Percentiles rank a stretch among this genome's conserved stretches.
These are phyloP conservation scores for Kuraishia borneana DNA, from an alignment of 805 yeast genomes.

Conservation along the genomic window DNA sequence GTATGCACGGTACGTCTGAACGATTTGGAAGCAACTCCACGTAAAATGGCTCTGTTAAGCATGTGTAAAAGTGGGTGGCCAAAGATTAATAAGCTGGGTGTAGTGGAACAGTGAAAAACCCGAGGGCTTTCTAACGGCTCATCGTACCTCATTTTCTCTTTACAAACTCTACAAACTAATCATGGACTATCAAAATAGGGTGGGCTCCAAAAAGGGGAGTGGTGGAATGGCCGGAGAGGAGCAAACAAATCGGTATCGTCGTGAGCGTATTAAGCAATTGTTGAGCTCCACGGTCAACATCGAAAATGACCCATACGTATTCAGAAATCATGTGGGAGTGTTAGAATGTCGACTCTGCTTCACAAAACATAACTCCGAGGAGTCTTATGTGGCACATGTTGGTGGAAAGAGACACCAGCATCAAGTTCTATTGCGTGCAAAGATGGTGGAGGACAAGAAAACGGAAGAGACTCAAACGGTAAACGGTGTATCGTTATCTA, in stretches of 20 bases:
- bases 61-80: too few species aligned
- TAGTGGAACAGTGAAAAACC: too few species aligned
- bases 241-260: constrained; percentile 58
- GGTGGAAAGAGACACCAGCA: constrained; percentile 76
- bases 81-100: too few species aligned
- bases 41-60: too few species aligned
- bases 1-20: too few species aligned
- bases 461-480: constrained; percentile 17
- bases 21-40: too few species aligned
- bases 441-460: too few species aligned
- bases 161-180: too few species aligned
- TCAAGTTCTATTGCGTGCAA: constrained; percentile 56
- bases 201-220: constrained; percentile 82
- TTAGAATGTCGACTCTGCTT: constrained; percentile 78
- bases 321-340: constrained; percentile 72
- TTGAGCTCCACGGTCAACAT: constrained; percentile 37
- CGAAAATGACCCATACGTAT: constrained; percentile 72
- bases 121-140: too few species aligned
- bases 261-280: constrained; percentile 57
- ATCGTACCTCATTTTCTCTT: too few species aligned
- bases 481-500: constrained; percentile 10
- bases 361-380: constrained; percentile 72
- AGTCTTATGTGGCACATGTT: constrained; percentile 74
- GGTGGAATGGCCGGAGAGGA: constrained; percentile 79
- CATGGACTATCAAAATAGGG: constrained; percentile 87